Evolutionary conservation across 345 rosid genomes (phyloP), one percentile per base, ranked within the genome.

Genomic region (Salix dunnii): DNA sequence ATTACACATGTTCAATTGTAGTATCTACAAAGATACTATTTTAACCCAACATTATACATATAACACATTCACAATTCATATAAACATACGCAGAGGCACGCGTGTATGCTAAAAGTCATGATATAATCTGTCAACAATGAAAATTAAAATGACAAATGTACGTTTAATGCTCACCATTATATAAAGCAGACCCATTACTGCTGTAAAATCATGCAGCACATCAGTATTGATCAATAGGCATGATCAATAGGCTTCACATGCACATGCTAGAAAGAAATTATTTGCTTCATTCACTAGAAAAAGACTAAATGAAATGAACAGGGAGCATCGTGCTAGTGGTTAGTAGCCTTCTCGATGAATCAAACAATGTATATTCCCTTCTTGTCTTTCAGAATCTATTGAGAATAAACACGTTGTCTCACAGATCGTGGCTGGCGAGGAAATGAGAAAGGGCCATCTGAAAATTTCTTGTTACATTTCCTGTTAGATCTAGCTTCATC

Each of bases 381-480:
- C 58, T 21, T 55, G 60, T 73, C 27, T 40, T 27, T 53, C 42
- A 67, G 27, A 51, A 30, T 67, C 65, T 55, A 55, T 55, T 55
- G 62, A 30, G 60, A 42, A 70, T 46, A 74, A 23, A 63, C 68
- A 64, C 80, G 81, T 17, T 49, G 77, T 65, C 85, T 79, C 66
- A 70, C 80, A 55, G 85, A 82, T 8, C 85, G 82, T 42, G 78
- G 78, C 61, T 82, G 85, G 46, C 85, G 82, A 64, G 85, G 85
- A 79, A 82, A 79, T 25, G 85, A 72, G 78, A 82, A 82, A 53
- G 82, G 85, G 31, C 85, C 74, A 64, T 64, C 80, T 61, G 82
- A 73, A 70, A 74, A 27, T 73, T 73, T 76, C 23, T 49, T 70
- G 33, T 65, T 49, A 51, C 42, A 69, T 30, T 40, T 70, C 76